Conservation (phyloP, 225 moss, liverwort and hornwort genomes). For the Bryoerythrophyllum caledonicum region DNA sequence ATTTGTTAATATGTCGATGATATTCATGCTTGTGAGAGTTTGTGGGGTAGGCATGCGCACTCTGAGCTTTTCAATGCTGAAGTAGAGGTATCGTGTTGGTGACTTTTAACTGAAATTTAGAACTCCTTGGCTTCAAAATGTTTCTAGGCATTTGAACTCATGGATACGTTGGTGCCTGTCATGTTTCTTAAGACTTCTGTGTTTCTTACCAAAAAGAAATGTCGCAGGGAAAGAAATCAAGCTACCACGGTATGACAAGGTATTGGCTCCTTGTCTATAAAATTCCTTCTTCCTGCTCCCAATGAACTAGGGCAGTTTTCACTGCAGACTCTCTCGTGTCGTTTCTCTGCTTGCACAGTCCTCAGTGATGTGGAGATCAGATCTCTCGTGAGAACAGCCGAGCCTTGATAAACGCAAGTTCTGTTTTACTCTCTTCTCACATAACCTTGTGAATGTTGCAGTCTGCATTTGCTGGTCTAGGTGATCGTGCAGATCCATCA, state of each 20-base stretch:
- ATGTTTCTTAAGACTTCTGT: conserved; percentile 15
- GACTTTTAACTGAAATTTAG: conserved; percentile 1
- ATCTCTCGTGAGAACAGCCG: conserved; percentile 5
- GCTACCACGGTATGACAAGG: conserved; percentile 94
- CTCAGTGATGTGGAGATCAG: not conserved
- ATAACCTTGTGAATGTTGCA: conserved; percentile 38
- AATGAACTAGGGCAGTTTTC: not conserved
- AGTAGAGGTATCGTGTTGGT: not conserved
- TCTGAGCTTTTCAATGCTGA: not conserved
- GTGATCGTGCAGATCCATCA: conserved; percentile 80
- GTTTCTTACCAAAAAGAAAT: conserved; percentile 7
- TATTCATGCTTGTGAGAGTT: not conserved
- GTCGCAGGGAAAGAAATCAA: conserved; percentile 64
- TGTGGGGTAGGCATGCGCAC: not conserved
- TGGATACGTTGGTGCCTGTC: not conserved
- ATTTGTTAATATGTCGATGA: not conserved
- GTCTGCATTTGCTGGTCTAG: conserved; percentile 72
- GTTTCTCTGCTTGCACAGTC: not conserved
- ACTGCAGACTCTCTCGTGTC: not conserved
- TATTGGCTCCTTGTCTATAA: conserved; percentile 26
- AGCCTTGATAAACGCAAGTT: not conserved
- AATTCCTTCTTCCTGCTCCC: not conserved
- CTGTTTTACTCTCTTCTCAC: conserved; percentile 6
- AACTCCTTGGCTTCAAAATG: not conserved
- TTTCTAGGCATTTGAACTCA: conserved; percentile 1